Base-by-base conservation (phyloP, 805 yeast genomes). In the Kodamaea jinghongensis region DNA sequence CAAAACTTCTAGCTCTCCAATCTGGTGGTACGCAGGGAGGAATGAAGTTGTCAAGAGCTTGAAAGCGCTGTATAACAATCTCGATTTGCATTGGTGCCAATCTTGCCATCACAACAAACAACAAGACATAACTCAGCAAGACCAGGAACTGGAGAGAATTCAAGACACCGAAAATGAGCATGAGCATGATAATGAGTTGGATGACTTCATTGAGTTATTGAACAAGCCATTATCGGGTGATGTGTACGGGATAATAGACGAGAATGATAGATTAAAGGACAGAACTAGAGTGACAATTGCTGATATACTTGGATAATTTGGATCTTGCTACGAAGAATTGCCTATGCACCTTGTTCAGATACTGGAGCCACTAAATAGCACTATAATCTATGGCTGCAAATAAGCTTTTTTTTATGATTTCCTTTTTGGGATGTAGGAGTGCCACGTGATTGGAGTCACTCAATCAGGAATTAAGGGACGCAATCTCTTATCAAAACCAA, bases 201-300 rank as follows among this genome's bases (percentile, higher is more conserved):
- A 23, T 8, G 47, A 48, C 11, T 53, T 60, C 13, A 29, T 54
- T 7, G 55, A 55, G 17, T 25, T 52, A 5, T 47, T 67, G 12
- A 50, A 51, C 23, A 51, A 54, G 33, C 70, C 69, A 2, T 43
- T 68, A 11, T 47, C 45, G 20, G 72, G 69, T 2, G 54, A 49
- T 9, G 47, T 51, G 12, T 66, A 60, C 38, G 73, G 73, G 1
- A 48, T 68, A 6, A 17, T 4, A 5, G 56, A 55, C 29, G 47
- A 49, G 17, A 37, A 49, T 17, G 70, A 64, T 40, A 43, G 39
- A 4, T 36, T 61, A 35, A 9, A 13, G 11, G 33, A 35, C 12
- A 35, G 20, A 12, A 14, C 36, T 5, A 35, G 38, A 17, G 20
- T 35, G 38, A 35, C 17, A 27, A 35, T 34, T n/a, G 37, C 29